Evolutionary conservation across 257 asterid species (phyloP).

Genomic region (Gynochthodes officinalis): DNA sequence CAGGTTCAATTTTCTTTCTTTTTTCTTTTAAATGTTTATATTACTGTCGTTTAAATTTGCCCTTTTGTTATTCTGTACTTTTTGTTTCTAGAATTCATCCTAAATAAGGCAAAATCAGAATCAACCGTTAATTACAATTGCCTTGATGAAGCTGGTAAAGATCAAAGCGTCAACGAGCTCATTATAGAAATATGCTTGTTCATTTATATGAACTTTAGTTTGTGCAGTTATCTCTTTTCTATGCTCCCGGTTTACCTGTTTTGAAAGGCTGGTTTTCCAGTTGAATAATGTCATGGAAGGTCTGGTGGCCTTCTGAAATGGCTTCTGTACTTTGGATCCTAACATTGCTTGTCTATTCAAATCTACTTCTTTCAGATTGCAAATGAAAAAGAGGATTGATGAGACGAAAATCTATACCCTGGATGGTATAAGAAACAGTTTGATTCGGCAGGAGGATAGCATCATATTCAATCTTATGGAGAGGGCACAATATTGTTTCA

Average conservation of each 20-base stretch:
- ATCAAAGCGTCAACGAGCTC: background rate
- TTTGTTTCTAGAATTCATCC: background rate
- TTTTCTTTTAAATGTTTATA: background rate
- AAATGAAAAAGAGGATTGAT: conserved; percentile 58
- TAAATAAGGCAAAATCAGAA: background rate
- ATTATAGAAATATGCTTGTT: background rate
- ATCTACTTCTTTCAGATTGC: conserved; percentile 37
- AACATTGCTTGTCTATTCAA: background rate
- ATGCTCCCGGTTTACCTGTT: no score
- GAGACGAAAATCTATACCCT: conserved; percentile 77
- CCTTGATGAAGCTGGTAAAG: background rate
- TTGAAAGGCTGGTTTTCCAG: background rate
- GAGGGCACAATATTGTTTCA: conserved; percentile 85
- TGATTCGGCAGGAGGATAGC: conserved; percentile 91
- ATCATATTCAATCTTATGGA: conserved; percentile 83
- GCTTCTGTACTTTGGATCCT: background rate
- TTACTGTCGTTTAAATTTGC: background rate
- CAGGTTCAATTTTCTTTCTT: no score
- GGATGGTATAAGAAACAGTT: conserved; percentile 77
- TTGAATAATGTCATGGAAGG: background rate
- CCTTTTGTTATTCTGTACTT: background rate
- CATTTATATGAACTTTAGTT: background rate
- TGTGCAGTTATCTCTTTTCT: background rate
- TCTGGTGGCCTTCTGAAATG: background rate
- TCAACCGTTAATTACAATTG: background rate